Base-by-base conservation (phyloP, 805 yeast species). In the Kregervanrija fluxuum region DNA sequence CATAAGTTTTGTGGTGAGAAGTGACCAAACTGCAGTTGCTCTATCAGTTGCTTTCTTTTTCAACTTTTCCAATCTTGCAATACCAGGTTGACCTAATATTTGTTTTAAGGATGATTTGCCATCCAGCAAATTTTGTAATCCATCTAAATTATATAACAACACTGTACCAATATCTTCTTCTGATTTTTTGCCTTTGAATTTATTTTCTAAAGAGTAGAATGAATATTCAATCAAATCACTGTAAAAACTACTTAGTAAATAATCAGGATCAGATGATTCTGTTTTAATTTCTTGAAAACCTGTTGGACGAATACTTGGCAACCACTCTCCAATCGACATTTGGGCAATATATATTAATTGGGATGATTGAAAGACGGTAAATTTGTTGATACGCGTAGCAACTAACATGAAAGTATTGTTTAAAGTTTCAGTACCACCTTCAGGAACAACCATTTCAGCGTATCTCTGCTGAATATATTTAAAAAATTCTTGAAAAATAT, bases 191-290 rank as follows among this genome's bases (percentile, higher is more conserved):
- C 58, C 46, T 47, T 73, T 71, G 30, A 85, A 77, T 50, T 74
- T 73, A 42, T 77, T 67, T 58, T 85, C 95, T 39, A 90, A 64
- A 43, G 74, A 74, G 31, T 80, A 68, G 58, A 82, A 71, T 22
- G 87, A 72, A 38, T 81, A 79, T 60, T 90, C 96, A 37, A 91
- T 73, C 37, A 84, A 71, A 60, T 91, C 98, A 42, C 89, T 75
- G 48, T 79, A 74, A 56, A 75, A 90, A 37, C 84, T 71, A 1
- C 88, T 74, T 32, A 88, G 61, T 50, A 84, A 62, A 45, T 72
- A 74, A 17, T 67, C 65, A 1, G 80, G 70, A 40, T 73, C 73
- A 1, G 64, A 59, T 8, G 70, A 69, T 30, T 60, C 56, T 2
- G 69, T 59, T 83, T 48, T 74, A 66, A 9, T 79, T 74, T 41